A percentile compares a stretch with the other conserved stretches of the same genome.
These are phyloP conservation scores for Scenedesmus sp. DNA, from an alignment of 163 green algal species.

Conservation along the genomic window DNA sequence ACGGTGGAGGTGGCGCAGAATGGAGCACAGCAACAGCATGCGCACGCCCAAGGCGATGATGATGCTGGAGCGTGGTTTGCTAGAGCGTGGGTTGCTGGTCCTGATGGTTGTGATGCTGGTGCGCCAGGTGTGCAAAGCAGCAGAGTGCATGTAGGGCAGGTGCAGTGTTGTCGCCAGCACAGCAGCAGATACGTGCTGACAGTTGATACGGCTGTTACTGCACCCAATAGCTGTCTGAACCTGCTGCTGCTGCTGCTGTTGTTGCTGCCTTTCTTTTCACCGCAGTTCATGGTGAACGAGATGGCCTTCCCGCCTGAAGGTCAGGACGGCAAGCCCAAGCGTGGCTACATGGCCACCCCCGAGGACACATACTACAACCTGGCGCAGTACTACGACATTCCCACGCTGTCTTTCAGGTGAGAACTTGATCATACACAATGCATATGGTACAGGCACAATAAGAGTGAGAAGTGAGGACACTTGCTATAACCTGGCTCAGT, in stretches of 20 bases:
- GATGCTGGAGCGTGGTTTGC: not conserved
- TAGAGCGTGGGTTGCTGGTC: not conserved
- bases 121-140: no score
- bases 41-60: not conserved
- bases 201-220: not conserved
- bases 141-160: not conserved
- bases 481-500: slow-evolving; percentile 57
- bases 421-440: not conserved
- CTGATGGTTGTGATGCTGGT: not conserved
- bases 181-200: not conserved
- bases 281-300: slow-evolving; percentile 54
- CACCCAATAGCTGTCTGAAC: not conserved
- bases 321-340: slow-evolving; percentile 52
- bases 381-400: slow-evolving; percentile 58
- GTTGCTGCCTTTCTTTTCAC: not conserved
- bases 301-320: slow-evolving; percentile 51
- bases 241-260: not conserved
- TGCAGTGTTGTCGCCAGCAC: not conserved
- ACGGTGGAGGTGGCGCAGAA: no score
- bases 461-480: slow-evolving; percentile 36
- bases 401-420: slow-evolving; percentile 47
- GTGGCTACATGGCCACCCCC: slow-evolving; percentile 41
- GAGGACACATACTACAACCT: slow-evolving; percentile 58
- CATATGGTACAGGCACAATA: not conserved
- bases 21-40: no score